Evolutionary conservation across 129 eudicot species (phyloP), one percentile per base, ranked within the genome.

Genomic region (Flaveria trinervia): DNA sequence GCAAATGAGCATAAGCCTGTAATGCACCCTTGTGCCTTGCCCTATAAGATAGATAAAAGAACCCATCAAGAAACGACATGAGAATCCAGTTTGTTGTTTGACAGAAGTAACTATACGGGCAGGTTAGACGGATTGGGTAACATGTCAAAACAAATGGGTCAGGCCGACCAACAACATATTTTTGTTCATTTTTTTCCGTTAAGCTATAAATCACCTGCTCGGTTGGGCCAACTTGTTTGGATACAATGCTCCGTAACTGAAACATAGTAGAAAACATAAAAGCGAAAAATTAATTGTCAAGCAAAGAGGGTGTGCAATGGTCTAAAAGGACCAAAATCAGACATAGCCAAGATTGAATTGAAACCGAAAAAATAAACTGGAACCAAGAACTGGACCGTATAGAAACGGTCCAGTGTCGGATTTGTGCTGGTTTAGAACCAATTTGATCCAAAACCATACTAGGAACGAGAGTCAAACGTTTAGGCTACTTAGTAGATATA

Each of bases 201-300:
- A 33, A 36, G 70, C 1, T 39, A 52, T 23, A 49, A 39, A 17
- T 52, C 65, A 89, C 96, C 97, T 92, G 98, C 76, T 92, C 94
- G n/a, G 68, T 80, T 5, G 94, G 93, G 59, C 98, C 96, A 77
- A 84, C 89, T 88, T 89, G 96, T 76, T 92, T 92, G 72, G 98
- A 92, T 48, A 87, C 89, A 75, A 92, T 92, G 83, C 93, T 89
- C 6, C 91, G 79, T 52, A 92, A 75, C 94, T 92, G 89, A 74
- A 86, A 75, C 5, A 64, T 15, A 7, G 36, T 46, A 59, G 56
- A 64, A 5, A 5, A 6, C 25, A 64, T 9, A 57, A 56, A 2
- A 70, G 43, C 0, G 2, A 20, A 26, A 73, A 26, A 26, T 14
- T 16, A 54, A 26, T 65, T 66, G 26, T 45, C 46, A 52, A 44